A percentile compares a stretch with the other conserved stretches of the same genome.
Evolutionary conservation across 306 rosid species (phyloP).

Genomic region (Prosopis cineraria): DNA sequence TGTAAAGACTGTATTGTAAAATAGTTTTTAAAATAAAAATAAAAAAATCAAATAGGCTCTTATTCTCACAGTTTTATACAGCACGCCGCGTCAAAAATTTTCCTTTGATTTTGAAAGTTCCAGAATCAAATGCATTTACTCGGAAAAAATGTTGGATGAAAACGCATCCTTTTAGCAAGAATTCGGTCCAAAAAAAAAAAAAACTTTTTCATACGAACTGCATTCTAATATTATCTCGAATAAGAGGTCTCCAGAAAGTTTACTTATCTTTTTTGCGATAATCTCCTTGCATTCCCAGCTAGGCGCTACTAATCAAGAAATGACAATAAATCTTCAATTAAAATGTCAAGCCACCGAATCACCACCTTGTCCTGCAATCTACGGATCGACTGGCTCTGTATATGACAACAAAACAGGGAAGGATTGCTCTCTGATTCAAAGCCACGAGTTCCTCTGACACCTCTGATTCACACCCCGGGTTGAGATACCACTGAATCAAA

Average conservation of each 20-base stretch:
- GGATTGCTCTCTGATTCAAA: constrained; percentile 36
- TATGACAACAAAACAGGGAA: constrained; percentile 46
- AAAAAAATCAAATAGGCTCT: too few relatives aligned
- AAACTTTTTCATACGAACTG: too few relatives aligned
- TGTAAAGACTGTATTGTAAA: too few relatives aligned
- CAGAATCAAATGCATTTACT: not conserved
- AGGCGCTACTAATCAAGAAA: not conserved
- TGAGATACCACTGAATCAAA: constrained; percentile 38
- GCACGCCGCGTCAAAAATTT: not conserved
- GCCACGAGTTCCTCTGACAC: constrained; percentile 24
- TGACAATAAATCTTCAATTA: not conserved
- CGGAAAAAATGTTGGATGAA: not conserved
- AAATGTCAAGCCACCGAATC: not conserved
- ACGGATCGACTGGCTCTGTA: not conserved
- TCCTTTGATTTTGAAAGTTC: not conserved
- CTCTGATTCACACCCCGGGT: not conserved
- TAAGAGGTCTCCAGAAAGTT: not conserved
- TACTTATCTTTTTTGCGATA: too few relatives aligned
- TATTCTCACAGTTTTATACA: too few relatives aligned
- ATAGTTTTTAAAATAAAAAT: too few relatives aligned
- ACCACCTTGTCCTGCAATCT: not conserved
- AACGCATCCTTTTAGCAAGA: not conserved
- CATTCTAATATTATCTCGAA: not conserved
- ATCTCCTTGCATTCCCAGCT: not conserved
- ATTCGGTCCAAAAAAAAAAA: too few relatives aligned